These are phyloP conservation scores for Trichoderma sp. DNA, from an alignment of 2,329 filamentous ascomycete species.

Conservation along the genomic window DNA sequence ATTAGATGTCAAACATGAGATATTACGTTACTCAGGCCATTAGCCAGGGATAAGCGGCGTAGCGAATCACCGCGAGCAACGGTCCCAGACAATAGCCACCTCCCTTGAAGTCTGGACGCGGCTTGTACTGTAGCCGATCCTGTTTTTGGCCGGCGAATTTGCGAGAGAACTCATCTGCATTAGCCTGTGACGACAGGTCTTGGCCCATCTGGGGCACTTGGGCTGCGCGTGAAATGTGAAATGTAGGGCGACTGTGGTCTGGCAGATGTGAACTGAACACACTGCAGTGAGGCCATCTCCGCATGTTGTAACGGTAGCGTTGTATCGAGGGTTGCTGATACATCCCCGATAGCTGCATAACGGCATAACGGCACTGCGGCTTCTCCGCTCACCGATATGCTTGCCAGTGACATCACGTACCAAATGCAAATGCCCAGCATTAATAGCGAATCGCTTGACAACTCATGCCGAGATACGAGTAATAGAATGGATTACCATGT, in stretches of 20 bases:
- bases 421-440: background rate
- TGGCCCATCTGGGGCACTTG: background rate
- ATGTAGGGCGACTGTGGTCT: background rate
- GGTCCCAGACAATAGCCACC: background rate
- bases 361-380: background rate
- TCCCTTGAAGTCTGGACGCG: background rate
- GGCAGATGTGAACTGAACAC: background rate
- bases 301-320: background rate
- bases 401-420: background rate
- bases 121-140: background rate
- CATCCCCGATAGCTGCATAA: background rate
- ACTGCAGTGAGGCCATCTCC: background rate
- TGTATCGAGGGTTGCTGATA: background rate
- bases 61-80: background rate
- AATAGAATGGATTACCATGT: background rate
- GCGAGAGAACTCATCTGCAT: slow-evolving; percentile 2
- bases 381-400: background rate
- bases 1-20: slow-evolving; percentile 2
- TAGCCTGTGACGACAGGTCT: background rate
- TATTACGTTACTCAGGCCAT: background rate
- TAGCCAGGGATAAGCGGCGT: background rate
- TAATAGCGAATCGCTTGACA: background rate
- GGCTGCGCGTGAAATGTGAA: background rate
- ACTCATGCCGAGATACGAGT: background rate
- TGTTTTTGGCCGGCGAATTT: background rate